A percentile compares a stretch with the other conserved stretches of the same genome.
These are phyloP conservation scores for Chlamydomonas sp. DNA, from an alignment of 139 green algal species.

Conservation along the genomic window DNA sequence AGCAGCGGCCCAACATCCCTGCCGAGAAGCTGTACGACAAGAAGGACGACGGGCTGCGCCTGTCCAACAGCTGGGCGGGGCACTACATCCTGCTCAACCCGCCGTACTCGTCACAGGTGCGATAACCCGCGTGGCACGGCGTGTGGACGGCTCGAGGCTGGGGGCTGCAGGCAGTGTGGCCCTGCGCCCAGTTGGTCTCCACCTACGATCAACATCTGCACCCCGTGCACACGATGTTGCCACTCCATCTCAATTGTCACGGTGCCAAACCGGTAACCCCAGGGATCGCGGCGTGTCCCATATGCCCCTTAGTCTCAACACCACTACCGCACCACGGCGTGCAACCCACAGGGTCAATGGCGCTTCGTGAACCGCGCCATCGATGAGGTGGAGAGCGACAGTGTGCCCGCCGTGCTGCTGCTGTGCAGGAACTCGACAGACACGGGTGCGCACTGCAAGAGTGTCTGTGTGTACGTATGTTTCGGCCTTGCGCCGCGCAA, in stretches of 20 bases:
- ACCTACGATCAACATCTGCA: too few relatives aligned
- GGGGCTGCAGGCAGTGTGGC: not conserved
- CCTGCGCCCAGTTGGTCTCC: too few relatives aligned
- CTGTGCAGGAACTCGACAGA: slow-evolving; percentile 61
- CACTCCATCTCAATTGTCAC: too few relatives aligned
- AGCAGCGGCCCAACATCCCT: slow-evolving; percentile 80
- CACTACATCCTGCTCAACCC: slow-evolving; percentile 87
- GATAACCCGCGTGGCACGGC: not conserved
- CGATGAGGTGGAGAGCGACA: slow-evolving; percentile 87
- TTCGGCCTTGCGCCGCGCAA: too few relatives aligned
- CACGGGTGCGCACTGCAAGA: too few relatives aligned
- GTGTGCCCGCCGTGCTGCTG: slow-evolving; percentile 78
- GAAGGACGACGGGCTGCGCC: slow-evolving; percentile 78
- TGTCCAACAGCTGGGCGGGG: slow-evolving; percentile 79
- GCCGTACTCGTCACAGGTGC: slow-evolving; percentile 70
- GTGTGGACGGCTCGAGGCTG: not conserved
- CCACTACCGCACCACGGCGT: too few relatives aligned
- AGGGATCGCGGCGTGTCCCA: too few relatives aligned
- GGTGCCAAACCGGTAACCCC: too few relatives aligned
- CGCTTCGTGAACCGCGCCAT: slow-evolving; percentile 91
- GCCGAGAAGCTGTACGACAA: slow-evolving; percentile 89
- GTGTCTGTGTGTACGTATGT: too few relatives aligned
- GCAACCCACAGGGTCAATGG: slow-evolving; percentile 72
- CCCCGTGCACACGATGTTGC: too few relatives aligned
- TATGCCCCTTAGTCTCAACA: too few relatives aligned